Conservation (phyloP, 768 basidiomycete genomes). For the Hericium alpestre region DNA sequence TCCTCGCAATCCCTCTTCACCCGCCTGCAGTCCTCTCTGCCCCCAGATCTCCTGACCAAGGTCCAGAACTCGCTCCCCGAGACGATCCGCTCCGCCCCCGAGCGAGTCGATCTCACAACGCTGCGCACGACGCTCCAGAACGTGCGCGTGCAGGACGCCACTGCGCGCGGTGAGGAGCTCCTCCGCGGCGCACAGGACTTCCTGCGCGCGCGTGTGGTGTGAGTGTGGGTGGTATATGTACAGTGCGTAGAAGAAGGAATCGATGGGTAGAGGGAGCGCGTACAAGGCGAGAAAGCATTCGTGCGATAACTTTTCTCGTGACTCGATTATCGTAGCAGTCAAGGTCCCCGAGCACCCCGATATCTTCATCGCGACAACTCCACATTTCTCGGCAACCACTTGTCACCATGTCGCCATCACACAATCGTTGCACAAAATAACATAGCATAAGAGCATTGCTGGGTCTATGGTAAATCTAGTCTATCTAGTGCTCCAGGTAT, state of each 20-base stretch:
- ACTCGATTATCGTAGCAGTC: conserved; percentile 5
- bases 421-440: no score
- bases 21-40: conserved; percentile 63
- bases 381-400: no score
- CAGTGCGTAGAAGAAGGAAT: conserved; percentile 1
- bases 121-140: conserved; percentile 56
- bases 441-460: no score
- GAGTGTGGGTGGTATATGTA: background rate
- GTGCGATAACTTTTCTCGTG: background rate
- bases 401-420: background rate
- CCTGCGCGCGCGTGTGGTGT: conserved; percentile 28
- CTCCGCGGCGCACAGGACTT: conserved; percentile 47
- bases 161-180: conserved; percentile 36
- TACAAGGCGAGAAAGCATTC: background rate
- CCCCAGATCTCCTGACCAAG: conserved; percentile 60
- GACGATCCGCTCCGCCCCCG: conserved; percentile 34
- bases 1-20: conserved; percentile 42
- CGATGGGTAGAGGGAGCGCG: conserved; percentile 3
- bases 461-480: no score
- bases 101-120: conserved; percentile 52
- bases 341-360: background rate
- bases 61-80: conserved; percentile 63
- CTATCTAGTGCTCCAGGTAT: no score
- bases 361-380: background rate
- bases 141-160: conserved; percentile 56